These are phyloP conservation scores for Geotrichum phurueaensis DNA, from an alignment of 1,139 yeast species.

Conservation along the genomic window DNA sequence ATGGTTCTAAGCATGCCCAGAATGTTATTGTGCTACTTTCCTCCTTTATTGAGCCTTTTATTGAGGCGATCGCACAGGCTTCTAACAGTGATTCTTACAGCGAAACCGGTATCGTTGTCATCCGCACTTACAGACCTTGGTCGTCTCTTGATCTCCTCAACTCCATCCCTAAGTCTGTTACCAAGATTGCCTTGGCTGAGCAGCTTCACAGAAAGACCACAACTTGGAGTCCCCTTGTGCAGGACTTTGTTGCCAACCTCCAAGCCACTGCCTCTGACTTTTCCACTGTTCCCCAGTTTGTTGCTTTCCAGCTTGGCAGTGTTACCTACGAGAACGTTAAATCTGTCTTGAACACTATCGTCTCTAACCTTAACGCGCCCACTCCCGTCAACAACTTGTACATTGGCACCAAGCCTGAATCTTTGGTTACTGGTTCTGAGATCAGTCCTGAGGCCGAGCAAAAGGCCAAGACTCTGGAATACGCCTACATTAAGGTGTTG, in stretches of 20 bases:
- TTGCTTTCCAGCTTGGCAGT: constrained; percentile 57
- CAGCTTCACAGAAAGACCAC: constrained; percentile 48
- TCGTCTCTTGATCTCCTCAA: constrained; percentile 46
- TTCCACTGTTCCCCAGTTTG: constrained; percentile 36
- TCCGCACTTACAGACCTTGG: constrained; percentile 72
- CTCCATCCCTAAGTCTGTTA: constrained; percentile 51
- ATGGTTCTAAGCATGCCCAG: constrained; percentile 39
- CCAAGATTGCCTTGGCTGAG: constrained; percentile 58
- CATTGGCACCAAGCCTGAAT: constrained; percentile 43
- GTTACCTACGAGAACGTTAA: constrained; percentile 43
- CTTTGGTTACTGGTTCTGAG: constrained; percentile 19
- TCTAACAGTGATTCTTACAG: constrained; percentile 31
- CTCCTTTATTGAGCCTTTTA: constrained; percentile 44
- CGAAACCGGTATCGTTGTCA: constrained; percentile 48
- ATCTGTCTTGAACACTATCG: constrained; percentile 45
- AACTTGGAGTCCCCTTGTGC: constrained; percentile 60
- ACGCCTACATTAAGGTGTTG: constrained; percentile 71
- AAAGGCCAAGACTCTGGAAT: constrained; percentile 54
- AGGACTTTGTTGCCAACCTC: constrained; percentile 65
- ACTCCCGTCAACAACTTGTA: constrained; percentile 59
- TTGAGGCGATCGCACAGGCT: constrained; percentile 36
- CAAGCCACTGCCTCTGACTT: constrained; percentile 44
- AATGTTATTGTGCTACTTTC: constrained; percentile 61
- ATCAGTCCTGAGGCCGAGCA: constrained; percentile 36
- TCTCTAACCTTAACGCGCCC: constrained; percentile 47